These are phyloP conservation scores for Pezicula rhizophila DNA, from an alignment of 2,329 filamentous ascomycete species.

Conservation along the genomic window DNA sequence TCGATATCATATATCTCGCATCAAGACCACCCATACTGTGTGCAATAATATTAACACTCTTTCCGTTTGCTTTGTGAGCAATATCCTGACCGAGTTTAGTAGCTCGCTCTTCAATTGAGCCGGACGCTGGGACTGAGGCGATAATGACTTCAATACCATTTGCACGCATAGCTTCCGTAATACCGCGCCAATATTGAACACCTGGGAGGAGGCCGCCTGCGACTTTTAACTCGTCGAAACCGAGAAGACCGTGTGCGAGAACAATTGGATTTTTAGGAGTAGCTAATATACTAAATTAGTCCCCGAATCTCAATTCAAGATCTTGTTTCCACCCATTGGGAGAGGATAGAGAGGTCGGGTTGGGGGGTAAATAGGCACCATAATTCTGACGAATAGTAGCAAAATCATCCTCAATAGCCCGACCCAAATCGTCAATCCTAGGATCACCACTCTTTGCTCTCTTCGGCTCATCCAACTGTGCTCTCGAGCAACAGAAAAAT, in stretches of 20 bases:
- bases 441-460: slow-evolving; percentile 32
- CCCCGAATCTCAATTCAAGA: not conserved
- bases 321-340: not conserved
- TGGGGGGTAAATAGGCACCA: slow-evolving; percentile 29
- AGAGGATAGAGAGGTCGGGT: not conserved
- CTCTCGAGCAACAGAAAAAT: slow-evolving; percentile 1
- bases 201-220: slow-evolving; percentile 43
- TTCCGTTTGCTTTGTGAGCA: slow-evolving; percentile 35
- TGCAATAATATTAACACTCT: slow-evolving; percentile 69
- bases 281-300: slow-evolving; percentile 19
- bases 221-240: slow-evolving; percentile 53
- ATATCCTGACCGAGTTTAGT: slow-evolving; percentile 51
- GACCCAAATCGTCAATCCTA: slow-evolving; percentile 43
- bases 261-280: slow-evolving; percentile 57
- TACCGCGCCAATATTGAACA: slow-evolving; percentile 61
- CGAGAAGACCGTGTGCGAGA: slow-evolving; percentile 59
- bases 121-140: slow-evolving; percentile 54
- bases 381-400: slow-evolving; percentile 53
- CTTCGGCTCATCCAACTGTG: slow-evolving; percentile 1
- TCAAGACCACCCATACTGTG: slow-evolving; percentile 66
- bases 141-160: slow-evolving; percentile 52
- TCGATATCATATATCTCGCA: slow-evolving; percentile 58
- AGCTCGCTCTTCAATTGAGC: slow-evolving; percentile 55
- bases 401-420: slow-evolving; percentile 54
- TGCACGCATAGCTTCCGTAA: slow-evolving; percentile 48